phyloP scores from a whole-genome alignment of 495 filamentous ascomycete genomes.

The Penicillium crystallinum region DNA sequence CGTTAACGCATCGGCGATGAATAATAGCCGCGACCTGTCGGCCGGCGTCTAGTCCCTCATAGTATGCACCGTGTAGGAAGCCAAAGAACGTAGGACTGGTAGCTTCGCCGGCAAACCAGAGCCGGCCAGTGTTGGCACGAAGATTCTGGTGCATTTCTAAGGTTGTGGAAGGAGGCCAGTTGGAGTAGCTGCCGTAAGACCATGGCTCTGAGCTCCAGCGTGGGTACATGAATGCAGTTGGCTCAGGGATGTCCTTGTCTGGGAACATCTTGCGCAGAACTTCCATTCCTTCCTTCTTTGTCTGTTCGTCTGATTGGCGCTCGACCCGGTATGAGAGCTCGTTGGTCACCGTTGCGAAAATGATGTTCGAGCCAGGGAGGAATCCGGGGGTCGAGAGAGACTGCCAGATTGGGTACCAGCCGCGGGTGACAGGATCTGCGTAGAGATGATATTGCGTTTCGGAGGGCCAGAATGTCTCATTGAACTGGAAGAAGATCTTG shows the following conservation, averaged over 20 bases:
- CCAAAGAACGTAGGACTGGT: constrained; percentile 67
- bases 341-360: constrained; percentile 64
- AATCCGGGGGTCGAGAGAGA: constrained; percentile 58
- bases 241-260: constrained; percentile 55
- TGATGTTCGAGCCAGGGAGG: constrained; percentile 57
- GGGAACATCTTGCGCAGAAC: constrained; percentile 69
- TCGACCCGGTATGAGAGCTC: constrained; percentile 59
- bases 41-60: constrained; percentile 52
- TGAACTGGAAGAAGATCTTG: constrained; percentile 74
- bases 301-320: constrained; percentile 55
- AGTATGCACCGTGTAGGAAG: constrained; percentile 65
- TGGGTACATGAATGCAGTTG: constrained; percentile 63
- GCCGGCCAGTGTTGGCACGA: constrained; percentile 58
- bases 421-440: constrained; percentile 55
- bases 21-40: constrained; percentile 40
- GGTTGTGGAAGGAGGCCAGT: constrained; percentile 65
- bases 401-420: constrained; percentile 70
- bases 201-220: constrained; percentile 64
- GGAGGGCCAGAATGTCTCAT: constrained; percentile 63
- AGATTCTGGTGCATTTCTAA: constrained; percentile 69
- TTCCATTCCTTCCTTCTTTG: constrained; percentile 54
- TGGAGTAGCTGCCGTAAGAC: constrained; percentile 67
- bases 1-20: constrained; percentile 3
- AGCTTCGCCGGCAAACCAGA: constrained; percentile 71
- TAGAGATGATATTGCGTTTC: constrained; percentile 70